Conservation (phyloP, 495 filamentous ascomycete genomes). For the Talaromyces liani region DNA sequence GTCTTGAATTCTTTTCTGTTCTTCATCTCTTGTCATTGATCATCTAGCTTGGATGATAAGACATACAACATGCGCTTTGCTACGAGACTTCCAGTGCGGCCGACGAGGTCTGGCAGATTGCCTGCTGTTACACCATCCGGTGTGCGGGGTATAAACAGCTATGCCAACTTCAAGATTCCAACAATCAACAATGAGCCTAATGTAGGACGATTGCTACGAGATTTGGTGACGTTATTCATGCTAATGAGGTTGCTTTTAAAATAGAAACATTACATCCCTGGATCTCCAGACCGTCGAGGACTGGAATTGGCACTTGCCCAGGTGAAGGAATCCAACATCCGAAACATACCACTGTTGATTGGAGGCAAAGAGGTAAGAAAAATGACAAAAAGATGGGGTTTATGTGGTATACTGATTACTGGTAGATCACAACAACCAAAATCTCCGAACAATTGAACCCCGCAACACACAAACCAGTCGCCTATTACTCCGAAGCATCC, state of each 20-base stretch:
- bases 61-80: not conserved
- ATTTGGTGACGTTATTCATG: too few relatives aligned
- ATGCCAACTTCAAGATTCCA: conserved; percentile 78
- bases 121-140: not conserved
- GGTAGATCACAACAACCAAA: conserved; percentile 29
- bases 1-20: not conserved
- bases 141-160: conserved; percentile 8
- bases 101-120: not conserved
- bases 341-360: conserved; percentile 72
- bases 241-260: not conserved
- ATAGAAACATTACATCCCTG: conserved; percentile 82
- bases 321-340: conserved; percentile 49
- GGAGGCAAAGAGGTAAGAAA: conserved; percentile 63
- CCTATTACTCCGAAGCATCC: conserved; percentile 70
- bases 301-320: conserved; percentile 61
- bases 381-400: conserved; percentile 6
- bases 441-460: conserved; percentile 61
- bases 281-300: conserved; percentile 65
- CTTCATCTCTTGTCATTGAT: not conserved
- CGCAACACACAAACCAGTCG: conserved; percentile 61
- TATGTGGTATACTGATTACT: not conserved
- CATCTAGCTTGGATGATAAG: not conserved
- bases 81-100: not conserved
- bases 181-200: conserved; percentile 88
- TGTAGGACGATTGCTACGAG: too few relatives aligned